Percentiles rank a stretch among this genome's conserved stretches.
Evolutionary conservation across 164 flowering plant species (phyloP).

Genomic region (Magnolia sinica): DNA sequence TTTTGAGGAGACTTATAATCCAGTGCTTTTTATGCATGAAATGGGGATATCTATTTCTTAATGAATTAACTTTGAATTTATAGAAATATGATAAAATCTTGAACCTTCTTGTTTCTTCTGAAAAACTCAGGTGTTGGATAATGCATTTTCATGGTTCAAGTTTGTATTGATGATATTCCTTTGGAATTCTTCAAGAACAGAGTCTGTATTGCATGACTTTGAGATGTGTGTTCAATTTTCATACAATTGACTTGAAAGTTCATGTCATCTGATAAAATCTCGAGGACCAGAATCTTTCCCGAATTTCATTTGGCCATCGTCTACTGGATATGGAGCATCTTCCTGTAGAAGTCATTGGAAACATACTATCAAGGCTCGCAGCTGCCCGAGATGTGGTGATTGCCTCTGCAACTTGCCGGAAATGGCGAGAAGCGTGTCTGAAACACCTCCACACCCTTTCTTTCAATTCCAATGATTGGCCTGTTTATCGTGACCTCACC

Average conservation of each 20-base stretch:
- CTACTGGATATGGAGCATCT: conserved; percentile 58
- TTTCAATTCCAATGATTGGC: conserved; percentile 78
- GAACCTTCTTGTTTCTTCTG: not conserved
- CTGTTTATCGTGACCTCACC: conserved; percentile 58
- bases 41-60: too few species aligned
- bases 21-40: too few species aligned
- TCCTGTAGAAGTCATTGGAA: conserved; percentile 91
- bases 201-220: not conserved
- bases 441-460: conserved; percentile 71
- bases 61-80: not conserved
- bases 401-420: conserved; percentile 80
- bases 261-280: not conserved
- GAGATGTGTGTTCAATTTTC: too few species aligned
- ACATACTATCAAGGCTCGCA: conserved; percentile 70
- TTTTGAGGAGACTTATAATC: not conserved
- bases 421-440: conserved; percentile 81
- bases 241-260: not conserved
- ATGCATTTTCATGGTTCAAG: not conserved
- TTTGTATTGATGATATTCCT: not conserved
- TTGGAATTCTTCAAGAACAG: not conserved
- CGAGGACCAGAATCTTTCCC: not conserved
- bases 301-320: not conserved
- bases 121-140: not conserved
- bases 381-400: conserved; percentile 89
- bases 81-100: not conserved